These are phyloP conservation scores for Didymella pinodella DNA, from an alignment of 2,329 filamentous ascomycete species.

Conservation along the genomic window DNA sequence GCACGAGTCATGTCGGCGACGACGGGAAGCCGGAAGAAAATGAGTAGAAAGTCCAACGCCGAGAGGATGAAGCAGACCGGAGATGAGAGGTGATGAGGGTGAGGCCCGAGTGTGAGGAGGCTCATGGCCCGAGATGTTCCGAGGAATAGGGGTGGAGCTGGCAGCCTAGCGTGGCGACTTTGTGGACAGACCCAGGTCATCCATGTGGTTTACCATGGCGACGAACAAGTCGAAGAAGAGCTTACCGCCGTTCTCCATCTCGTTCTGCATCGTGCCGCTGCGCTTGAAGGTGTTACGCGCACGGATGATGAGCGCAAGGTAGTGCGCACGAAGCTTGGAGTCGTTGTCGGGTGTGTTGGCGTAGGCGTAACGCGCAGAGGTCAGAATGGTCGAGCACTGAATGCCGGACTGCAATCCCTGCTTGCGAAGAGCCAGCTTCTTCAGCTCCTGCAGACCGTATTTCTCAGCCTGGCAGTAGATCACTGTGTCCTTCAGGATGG, in stretches of 20 bases:
- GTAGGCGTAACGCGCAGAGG: constrained; percentile 89
- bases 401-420: constrained; percentile 88
- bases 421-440: constrained; percentile 84
- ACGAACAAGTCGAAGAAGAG: constrained; percentile 95
- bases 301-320: constrained; percentile 89
- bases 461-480: constrained; percentile 89
- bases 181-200: constrained; percentile 39
- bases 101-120: constrained; percentile 14
- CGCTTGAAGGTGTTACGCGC: constrained; percentile 88
- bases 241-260: constrained; percentile 88
- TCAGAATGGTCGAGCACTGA: constrained; percentile 82
- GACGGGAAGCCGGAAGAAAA: constrained; percentile 22
- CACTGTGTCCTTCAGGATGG: constrained; percentile 85
- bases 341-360: constrained; percentile 87
- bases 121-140: constrained; percentile 9
- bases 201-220: constrained; percentile 87
- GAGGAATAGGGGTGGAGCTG: constrained; percentile 20
- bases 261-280: constrained; percentile 92
- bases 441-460: constrained; percentile 83
- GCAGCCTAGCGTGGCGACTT: constrained; percentile 43
- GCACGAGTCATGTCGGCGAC: constrained; percentile 25
- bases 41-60: constrained; percentile 18
- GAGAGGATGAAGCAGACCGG: constrained; percentile 22
- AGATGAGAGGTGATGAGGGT: constrained; percentile 25
- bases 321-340: constrained; percentile 89